Evolutionary conservation across 441 rosid species (phyloP).

Genomic region (Gossypium schwendimanii): DNA sequence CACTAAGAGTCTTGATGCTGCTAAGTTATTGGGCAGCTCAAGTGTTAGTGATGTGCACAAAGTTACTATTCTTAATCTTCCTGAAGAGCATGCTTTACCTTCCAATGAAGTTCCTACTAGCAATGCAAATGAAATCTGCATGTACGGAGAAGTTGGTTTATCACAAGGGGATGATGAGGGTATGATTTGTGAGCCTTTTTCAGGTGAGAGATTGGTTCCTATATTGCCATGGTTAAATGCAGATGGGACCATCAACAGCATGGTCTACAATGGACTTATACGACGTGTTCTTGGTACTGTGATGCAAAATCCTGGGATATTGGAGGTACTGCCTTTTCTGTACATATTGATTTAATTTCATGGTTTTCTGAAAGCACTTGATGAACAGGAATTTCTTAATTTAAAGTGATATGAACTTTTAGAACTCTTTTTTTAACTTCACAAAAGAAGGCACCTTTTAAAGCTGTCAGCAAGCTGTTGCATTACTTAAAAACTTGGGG

Average conservation of each 20-base stretch:
- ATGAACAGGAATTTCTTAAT: not conserved
- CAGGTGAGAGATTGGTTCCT: conserved; percentile 41
- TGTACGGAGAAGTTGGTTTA: conserved; percentile 17
- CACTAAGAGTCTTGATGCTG: conserved; percentile 20
- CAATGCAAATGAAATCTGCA: conserved; percentile 26
- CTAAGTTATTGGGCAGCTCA: conserved; percentile 24
- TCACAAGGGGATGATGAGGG: conserved; percentile 21
- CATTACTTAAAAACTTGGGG: not conserved
- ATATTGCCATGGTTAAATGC: conserved; percentile 92
- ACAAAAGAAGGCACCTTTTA: not conserved
- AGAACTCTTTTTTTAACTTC: conserved; percentile 1
- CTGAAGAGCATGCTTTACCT: conserved; percentile 41
- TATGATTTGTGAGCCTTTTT: conserved; percentile 25
- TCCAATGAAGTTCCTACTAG: conserved; percentile 26
- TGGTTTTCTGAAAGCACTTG: not conserved
- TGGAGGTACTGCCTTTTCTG: conserved; percentile 51
- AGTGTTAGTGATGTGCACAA: conserved; percentile 47
- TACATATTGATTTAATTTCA: not conserved
- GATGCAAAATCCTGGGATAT: conserved; percentile 84
- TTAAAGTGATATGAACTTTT: not conserved
- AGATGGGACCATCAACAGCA: conserved; percentile 65
- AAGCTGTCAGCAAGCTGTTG: not conserved
- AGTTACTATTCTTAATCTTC: conserved; percentile 86
- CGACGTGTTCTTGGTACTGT: conserved; percentile 78
- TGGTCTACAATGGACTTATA: conserved; percentile 61